These are phyloP conservation scores for Rhodotorula paludigena DNA, from an alignment of 768 basidiomycete genomes.

Conservation along the genomic window DNA sequence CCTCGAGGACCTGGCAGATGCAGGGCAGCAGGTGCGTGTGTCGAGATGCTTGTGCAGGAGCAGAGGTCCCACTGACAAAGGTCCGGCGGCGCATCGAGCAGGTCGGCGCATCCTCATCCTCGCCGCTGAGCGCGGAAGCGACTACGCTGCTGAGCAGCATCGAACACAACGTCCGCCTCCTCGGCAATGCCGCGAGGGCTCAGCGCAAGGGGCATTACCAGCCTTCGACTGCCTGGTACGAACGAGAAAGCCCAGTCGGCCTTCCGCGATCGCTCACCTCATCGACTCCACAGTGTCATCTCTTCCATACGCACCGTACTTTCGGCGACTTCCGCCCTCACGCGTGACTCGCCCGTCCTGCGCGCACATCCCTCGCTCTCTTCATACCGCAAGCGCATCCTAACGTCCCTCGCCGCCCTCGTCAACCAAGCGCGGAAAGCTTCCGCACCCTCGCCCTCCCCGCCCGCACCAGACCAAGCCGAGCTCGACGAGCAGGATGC, in stretches of 20 bases:
- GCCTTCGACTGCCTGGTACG: conserved; percentile 81
- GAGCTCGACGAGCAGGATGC: conserved; percentile 58
- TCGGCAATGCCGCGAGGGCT: conserved; percentile 77
- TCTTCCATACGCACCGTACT: conserved; percentile 86
- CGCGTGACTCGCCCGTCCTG: conserved; percentile 71
- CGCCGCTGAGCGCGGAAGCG: too few species aligned
- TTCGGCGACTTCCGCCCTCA: conserved; percentile 72
- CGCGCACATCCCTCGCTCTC: conserved; percentile 62
- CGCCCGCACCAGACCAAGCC: conserved; percentile 54
- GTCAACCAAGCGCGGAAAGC: conserved; percentile 61
- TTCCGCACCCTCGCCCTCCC: conserved; percentile 24
- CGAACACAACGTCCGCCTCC: conserved; percentile 73
- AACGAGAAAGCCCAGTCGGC: too few species aligned
- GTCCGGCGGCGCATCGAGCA: too few species aligned
- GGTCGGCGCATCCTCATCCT: too few species aligned
- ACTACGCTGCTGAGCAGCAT: conserved; percentile 66
- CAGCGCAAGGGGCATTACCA: conserved; percentile 78
- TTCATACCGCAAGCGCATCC: conserved; percentile 72
- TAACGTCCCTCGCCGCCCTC: conserved; percentile 72
- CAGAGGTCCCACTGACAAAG: too few species aligned
- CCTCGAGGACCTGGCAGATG: conserved; percentile 42
- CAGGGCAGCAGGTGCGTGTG: conserved; percentile 37
- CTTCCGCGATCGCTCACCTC: too few species aligned
- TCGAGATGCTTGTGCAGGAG: too few species aligned
- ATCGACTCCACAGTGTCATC: conserved; percentile 57